These are phyloP conservation scores for Ustilago sp. DNA, from an alignment of 1,284 basidiomycete species.

Conservation along the genomic window DNA sequence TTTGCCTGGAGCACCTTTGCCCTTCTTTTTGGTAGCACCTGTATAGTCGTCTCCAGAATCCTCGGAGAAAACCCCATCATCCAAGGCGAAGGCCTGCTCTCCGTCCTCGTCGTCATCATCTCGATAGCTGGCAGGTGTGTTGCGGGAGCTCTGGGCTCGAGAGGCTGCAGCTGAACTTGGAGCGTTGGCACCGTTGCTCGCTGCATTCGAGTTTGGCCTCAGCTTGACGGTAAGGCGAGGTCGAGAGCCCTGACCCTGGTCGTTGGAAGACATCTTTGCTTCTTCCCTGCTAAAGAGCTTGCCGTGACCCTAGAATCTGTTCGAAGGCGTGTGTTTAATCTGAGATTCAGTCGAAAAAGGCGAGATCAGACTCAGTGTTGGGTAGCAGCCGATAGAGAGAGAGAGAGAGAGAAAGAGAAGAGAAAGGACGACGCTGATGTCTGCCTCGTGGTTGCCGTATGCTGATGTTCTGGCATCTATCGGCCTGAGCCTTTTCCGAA, in stretches of 20 bases:
- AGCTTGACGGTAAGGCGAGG: slow-evolving; percentile 49
- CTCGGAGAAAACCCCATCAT: slow-evolving; percentile 47
- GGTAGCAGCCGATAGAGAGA: not conserved
- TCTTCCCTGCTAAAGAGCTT: not conserved
- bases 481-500: not conserved
- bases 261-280: slow-evolving; percentile 26
- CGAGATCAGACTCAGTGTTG: not conserved
- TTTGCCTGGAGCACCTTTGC: slow-evolving; percentile 14
- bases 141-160: slow-evolving; percentile 33
- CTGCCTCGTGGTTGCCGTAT: not conserved
- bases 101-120: slow-evolving; percentile 32
- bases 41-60: slow-evolving; percentile 49
- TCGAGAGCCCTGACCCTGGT: slow-evolving; percentile 24
- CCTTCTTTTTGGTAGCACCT: slow-evolving; percentile 14
- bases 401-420: not conserved
- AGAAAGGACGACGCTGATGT: not conserved
- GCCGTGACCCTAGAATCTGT: not conserved
- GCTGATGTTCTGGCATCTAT: not conserved
- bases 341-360: not conserved
- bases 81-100: slow-evolving; percentile 40
- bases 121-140: slow-evolving; percentile 12
- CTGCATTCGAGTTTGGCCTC: slow-evolving; percentile 32
- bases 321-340: not conserved
- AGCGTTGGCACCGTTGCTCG: slow-evolving; percentile 17
- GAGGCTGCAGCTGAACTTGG: slow-evolving; percentile 36